These are phyloP conservation scores for Tylopilus rubrobrunneus DNA, from an alignment of 768 basidiomycete species.

Conservation along the genomic window DNA sequence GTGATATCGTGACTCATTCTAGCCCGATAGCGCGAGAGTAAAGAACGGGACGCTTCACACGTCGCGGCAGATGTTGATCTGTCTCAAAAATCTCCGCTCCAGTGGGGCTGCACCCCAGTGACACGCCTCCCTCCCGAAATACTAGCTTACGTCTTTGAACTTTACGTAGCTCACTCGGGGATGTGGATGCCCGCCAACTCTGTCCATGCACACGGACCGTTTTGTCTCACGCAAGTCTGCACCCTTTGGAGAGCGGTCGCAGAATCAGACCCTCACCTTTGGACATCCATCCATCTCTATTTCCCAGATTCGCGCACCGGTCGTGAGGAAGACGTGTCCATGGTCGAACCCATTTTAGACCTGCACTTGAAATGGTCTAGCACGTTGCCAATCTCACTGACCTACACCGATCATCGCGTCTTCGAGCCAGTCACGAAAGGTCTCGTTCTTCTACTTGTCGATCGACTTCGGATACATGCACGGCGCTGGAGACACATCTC, in stretches of 20 bases:
- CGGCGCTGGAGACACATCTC: conserved; percentile 17
- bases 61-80: neutral
- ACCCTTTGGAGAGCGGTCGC: conserved; percentile 16
- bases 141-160: conserved; percentile 22
- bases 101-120: neutral
- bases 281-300: conserved; percentile 20
- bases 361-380: conserved; percentile 13
- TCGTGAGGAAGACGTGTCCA: conserved; percentile 2
- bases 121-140: conserved; percentile 30
- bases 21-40: neutral
- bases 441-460: conserved; percentile 11
- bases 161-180: neutral
- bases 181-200: neutral
- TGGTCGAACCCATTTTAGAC: conserved; percentile 3
- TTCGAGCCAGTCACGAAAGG: conserved; percentile 1
- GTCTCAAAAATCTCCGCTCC: neutral
- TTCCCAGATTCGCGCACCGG: neutral
- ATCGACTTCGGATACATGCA: conserved; percentile 12
- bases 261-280: conserved; percentile 15
- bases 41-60: neutral
- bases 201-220: neutral
- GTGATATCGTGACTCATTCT: neutral
- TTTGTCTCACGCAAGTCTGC: conserved; percentile 19
- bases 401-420: conserved; percentile 19
- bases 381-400: conserved; percentile 13